phyloP scores from a whole-genome alignment of 164 flowering plant genomes.

The Nymphaea colorata region DNA sequence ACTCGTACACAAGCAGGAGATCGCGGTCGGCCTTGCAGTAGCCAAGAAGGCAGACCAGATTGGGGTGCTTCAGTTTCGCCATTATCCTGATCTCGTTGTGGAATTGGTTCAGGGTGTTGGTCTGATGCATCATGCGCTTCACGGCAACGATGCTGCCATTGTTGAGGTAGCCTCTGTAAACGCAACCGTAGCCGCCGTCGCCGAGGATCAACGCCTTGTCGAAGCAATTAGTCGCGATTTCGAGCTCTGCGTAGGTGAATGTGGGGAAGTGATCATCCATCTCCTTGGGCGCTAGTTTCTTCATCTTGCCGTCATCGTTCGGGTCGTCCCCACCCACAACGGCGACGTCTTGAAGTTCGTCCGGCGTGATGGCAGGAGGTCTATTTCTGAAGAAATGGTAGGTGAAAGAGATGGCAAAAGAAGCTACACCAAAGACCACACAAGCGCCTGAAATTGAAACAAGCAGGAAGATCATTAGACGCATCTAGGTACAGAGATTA shows the following conservation, averaged over 20 bases:
- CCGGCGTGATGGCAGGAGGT: not conserved
- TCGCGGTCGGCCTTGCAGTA: conserved; percentile 84
- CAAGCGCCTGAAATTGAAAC: not conserved
- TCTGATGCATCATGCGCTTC: conserved; percentile 52
- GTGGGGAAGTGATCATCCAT: conserved; percentile 23
- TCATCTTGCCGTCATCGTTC: not conserved
- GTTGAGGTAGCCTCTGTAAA: conserved; percentile 48
- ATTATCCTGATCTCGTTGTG: conserved; percentile 81
- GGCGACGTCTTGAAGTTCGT: not conserved
- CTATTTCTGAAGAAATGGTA: not conserved
- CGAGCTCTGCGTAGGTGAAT: conserved; percentile 80
- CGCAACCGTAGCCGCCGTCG: conserved; percentile 89
- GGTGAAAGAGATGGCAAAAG: not conserved
- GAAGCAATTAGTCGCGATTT: conserved; percentile 52
- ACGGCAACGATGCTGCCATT: conserved; percentile 65
- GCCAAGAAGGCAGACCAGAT: conserved; percentile 72
- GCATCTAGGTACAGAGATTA: not conserved
- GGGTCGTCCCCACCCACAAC: not conserved
- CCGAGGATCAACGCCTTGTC: conserved; percentile 70
- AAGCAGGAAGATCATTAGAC: not conserved
- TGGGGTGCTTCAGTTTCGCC: conserved; percentile 62
- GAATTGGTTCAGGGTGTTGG: conserved; percentile 38
- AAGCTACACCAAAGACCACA: not conserved
- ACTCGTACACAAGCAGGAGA: conserved; percentile 73
- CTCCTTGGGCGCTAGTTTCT: not conserved